Evolutionary conservation across 352 stramenopile genomes (phyloP).

Genomic region (Phytophthora cajani): DNA sequence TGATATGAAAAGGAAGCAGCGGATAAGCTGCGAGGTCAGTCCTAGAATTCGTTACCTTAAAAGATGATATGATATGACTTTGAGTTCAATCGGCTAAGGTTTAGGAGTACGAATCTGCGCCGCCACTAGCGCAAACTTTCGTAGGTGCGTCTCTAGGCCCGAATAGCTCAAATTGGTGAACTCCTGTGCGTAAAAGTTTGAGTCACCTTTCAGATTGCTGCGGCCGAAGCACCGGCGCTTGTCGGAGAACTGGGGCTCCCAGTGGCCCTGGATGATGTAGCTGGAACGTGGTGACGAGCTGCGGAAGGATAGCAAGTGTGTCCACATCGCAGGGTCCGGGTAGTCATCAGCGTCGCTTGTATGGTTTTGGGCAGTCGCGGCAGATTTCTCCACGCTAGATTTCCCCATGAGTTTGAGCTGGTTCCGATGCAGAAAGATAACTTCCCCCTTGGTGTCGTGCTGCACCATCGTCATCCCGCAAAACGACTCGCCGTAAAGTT

Average conservation of each 20-base stretch:
- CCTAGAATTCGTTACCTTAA: too few relatives aligned
- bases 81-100: not conserved
- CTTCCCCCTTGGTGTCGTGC: slow-evolving; percentile 45
- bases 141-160: slow-evolving; percentile 7
- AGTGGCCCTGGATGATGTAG: slow-evolving; percentile 13
- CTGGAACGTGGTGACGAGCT: slow-evolving; percentile 9
- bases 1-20: too few relatives aligned
- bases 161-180: slow-evolving; percentile 12
- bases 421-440: slow-evolving; percentile 75
- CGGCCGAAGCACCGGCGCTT: slow-evolving; percentile 47
- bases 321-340: slow-evolving; percentile 33
- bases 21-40: too few relatives aligned
- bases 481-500: slow-evolving; percentile 41
- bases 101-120: not conserved
- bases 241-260: slow-evolving; percentile 3
- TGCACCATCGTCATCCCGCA: slow-evolving; percentile 83
- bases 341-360: slow-evolving; percentile 3
- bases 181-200: slow-evolving; percentile 33
- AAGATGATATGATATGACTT: not conserved
- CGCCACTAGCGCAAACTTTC: slow-evolving; percentile 11
- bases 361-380: too few relatives aligned
- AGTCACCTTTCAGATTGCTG: slow-evolving; percentile 12
- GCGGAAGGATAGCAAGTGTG: slow-evolving; percentile 41
- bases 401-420: slow-evolving; percentile 55
- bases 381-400: not conserved